Conservation (phyloP, 2,329 filamentous ascomycete species). For the Sporothrix pallida region DNA sequence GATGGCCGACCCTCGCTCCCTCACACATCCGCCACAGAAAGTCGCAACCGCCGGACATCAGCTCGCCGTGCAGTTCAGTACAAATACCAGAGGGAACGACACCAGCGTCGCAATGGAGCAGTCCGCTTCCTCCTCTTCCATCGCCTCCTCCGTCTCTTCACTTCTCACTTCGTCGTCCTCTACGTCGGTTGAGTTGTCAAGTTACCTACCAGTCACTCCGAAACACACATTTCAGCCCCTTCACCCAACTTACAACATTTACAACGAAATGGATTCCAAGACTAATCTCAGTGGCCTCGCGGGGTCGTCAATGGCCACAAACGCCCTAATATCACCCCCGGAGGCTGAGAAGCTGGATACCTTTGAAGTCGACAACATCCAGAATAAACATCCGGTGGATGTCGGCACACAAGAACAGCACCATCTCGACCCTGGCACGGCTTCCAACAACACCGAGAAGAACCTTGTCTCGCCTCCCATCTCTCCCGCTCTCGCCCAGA, state of each 20-base stretch:
- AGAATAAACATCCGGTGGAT: no score
- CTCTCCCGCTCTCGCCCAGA: slow-evolving; percentile 52
- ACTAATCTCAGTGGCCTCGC: slow-evolving; percentile 43
- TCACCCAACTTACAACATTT: not conserved
- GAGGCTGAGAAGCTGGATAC: slow-evolving; percentile 60
- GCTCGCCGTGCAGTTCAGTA: not conserved
- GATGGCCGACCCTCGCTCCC: slow-evolving; percentile 11
- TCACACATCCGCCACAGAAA: not conserved
- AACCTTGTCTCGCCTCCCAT: slow-evolving; percentile 62
- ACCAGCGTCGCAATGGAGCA: slow-evolving; percentile 35
- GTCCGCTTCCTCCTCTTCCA: slow-evolving; percentile 34
- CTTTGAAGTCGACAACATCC: slow-evolving; percentile 46
- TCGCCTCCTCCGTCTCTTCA: slow-evolving; percentile 24
- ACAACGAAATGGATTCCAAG: not conserved
- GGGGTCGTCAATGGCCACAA: slow-evolving; percentile 56
- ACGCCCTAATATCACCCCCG: slow-evolving; percentile 64
- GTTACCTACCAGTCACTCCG: slow-evolving; percentile 26
- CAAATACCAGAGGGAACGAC: slow-evolving; percentile 1
- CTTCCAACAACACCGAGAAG: not conserved
- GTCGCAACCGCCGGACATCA: not conserved
- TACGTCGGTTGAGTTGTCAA: slow-evolving; percentile 6
- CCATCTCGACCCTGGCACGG: no score
- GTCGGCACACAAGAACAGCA: no score
- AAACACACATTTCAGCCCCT: not conserved
- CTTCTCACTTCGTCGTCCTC: slow-evolving; percentile 12